These are phyloP conservation scores for Floccularia luteovirens DNA, from an alignment of 768 basidiomycete genomes.

Conservation along the genomic window DNA sequence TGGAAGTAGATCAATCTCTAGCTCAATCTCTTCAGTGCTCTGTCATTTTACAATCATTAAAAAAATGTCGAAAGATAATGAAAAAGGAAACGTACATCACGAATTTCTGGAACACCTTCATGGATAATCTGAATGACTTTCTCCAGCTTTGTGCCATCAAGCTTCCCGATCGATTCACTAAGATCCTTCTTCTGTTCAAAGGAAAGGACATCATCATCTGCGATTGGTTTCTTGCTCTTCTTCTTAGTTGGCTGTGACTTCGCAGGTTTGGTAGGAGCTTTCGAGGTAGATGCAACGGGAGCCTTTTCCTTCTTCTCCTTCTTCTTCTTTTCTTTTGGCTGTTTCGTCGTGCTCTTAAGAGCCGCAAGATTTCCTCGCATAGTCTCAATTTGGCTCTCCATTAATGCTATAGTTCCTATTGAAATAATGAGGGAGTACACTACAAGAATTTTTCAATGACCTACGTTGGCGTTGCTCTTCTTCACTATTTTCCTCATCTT, in stretches of 20 bases:
- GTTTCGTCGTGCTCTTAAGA: slow-evolving; percentile 45
- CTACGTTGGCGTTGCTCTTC: slow-evolving; percentile 67
- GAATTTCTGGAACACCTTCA: slow-evolving; percentile 87
- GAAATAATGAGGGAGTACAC: slow-evolving; percentile 12
- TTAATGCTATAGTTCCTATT: slow-evolving; percentile 61
- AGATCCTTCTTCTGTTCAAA: slow-evolving; percentile 98
- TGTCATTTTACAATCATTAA: slow-evolving; percentile 21
- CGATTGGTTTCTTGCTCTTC: slow-evolving; percentile 62
- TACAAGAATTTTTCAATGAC: slow-evolving; percentile 18
- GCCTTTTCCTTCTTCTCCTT: slow-evolving; percentile 50
- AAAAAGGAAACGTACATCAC: slow-evolving; percentile 50
- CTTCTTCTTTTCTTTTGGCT: slow-evolving; percentile 68
- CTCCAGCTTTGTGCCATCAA: slow-evolving; percentile 80
- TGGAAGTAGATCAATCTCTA: slow-evolving; percentile 93
- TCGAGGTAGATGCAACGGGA: slow-evolving; percentile 59
- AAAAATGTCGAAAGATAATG: slow-evolving; percentile 7
- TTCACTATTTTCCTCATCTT: slow-evolving; percentile 55
- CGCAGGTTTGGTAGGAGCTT: slow-evolving; percentile 41
- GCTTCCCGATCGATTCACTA: slow-evolving; percentile 84
- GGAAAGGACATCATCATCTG: slow-evolving; percentile 78
- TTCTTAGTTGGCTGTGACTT: slow-evolving; percentile 44
- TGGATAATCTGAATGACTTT: slow-evolving; percentile 94
- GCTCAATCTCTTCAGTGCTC: slow-evolving; percentile 97
- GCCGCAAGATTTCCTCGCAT: slow-evolving; percentile 65
- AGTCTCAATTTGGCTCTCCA: slow-evolving; percentile 78